Conservation (phyloP, 305 asterid species). For the Caryopteris hybrid region DNA sequence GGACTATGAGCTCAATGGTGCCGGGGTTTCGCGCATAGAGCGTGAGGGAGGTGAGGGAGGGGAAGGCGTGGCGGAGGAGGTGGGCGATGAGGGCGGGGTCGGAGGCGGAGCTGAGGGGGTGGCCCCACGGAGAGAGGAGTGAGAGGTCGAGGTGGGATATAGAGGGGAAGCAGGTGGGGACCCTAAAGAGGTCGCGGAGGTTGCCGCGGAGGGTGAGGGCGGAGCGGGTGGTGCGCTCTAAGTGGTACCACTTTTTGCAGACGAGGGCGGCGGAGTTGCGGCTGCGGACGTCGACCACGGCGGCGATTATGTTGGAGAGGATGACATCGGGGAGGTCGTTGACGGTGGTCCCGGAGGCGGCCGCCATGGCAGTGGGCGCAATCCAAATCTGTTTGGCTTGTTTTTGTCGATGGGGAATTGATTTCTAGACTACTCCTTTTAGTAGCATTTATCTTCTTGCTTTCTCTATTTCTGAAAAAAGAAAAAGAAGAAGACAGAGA, state of each 20-base stretch:
- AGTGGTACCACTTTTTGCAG: conserved; percentile 54
- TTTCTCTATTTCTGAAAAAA: not conserved
- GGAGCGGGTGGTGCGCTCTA: conserved; percentile 77
- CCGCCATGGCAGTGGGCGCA: conserved; percentile 25
- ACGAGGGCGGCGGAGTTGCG: conserved; percentile 77
- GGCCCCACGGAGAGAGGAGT: conserved; percentile 86
- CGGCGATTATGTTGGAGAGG: conserved; percentile 68
- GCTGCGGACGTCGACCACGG: conserved; percentile 62
- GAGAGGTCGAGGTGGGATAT: conserved; percentile 74
- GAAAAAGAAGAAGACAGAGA: not conserved
- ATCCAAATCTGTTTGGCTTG: not conserved
- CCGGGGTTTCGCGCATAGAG: conserved; percentile 54
- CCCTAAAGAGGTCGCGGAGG: conserved; percentile 54
- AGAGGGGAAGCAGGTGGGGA: conserved; percentile 64
- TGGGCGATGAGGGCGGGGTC: conserved; percentile 51
- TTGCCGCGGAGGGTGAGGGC: conserved; percentile 82
- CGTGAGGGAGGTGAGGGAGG: conserved; percentile 45
- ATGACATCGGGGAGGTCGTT: conserved; percentile 72
- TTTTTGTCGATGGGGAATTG: not conserved
- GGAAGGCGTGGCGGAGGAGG: conserved; percentile 65
- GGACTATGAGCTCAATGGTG: conserved; percentile 37
- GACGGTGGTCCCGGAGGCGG: conserved; percentile 27
- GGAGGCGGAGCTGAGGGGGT: conserved; percentile 57
- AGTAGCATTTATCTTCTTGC: conserved; percentile 8
- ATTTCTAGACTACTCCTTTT: not conserved